Conservation (phyloP, 2,329 filamentous ascomycete genomes). For the Diaporthe eres region DNA sequence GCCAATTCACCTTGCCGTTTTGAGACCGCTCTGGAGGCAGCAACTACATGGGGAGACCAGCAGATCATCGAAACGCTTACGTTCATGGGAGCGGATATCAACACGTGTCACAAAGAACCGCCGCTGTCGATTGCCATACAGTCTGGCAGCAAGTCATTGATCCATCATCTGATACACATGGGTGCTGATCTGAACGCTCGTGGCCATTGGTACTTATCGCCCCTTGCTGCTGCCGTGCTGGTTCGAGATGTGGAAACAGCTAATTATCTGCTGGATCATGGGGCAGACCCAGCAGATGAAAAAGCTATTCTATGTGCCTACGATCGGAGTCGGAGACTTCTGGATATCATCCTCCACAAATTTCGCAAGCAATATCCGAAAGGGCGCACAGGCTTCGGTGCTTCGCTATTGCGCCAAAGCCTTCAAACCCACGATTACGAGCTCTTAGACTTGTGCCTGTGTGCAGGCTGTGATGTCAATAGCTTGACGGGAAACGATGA, state of each 20-base stretch:
- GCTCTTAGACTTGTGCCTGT: not conserved
- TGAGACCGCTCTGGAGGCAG: not conserved
- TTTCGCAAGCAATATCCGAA: not conserved
- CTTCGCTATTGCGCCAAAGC: not conserved
- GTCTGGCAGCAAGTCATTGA: not conserved
- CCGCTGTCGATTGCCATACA: not conserved
- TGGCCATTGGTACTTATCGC: not conserved
- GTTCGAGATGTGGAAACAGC: not conserved
- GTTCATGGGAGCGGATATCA: not conserved
- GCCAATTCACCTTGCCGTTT: no score
- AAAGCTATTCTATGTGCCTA: not conserved
- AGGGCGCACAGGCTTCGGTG: not conserved
- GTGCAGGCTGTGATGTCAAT: not conserved
- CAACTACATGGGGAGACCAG: not conserved
- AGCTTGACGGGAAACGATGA: not conserved
- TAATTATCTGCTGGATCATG: not conserved
- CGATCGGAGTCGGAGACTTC: not conserved
- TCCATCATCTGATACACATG: not conserved
- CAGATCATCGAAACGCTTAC: not conserved
- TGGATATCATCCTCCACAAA: not conserved
- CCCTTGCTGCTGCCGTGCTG: constrained; percentile 3
- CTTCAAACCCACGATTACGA: not conserved
- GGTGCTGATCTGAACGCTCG: not conserved
- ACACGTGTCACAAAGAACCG: not conserved
- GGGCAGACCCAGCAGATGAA: not conserved